A percentile compares a stretch with the other conserved stretches of the same genome.
phyloP scores from a whole-genome alignment of 139 green algal genomes.

The Chlorella sp. region DNA sequence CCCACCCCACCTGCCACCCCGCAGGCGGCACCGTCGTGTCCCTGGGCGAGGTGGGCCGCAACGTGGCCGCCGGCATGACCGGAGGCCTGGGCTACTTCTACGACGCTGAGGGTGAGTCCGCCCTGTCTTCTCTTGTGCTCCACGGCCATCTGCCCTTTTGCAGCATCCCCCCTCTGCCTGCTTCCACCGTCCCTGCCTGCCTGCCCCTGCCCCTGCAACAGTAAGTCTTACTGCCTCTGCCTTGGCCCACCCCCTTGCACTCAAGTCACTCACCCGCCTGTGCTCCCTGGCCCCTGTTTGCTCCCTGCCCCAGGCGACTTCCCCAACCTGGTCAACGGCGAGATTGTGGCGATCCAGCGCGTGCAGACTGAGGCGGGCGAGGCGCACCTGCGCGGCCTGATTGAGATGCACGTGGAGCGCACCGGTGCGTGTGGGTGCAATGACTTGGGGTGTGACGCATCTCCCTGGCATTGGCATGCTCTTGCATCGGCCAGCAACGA shows the following conservation, averaged over 20 bases:
- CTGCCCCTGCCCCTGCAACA: too few relatives aligned
- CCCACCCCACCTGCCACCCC: not conserved
- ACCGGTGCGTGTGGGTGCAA: conserved; percentile 80
- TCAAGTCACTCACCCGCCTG: too few relatives aligned
- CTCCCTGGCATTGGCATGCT: too few relatives aligned
- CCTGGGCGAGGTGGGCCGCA: conserved; percentile 79
- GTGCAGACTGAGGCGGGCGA: conserved; percentile 86
- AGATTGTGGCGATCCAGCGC: conserved; percentile 97
- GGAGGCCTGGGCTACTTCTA: conserved; percentile 98
- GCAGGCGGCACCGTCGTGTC: conserved; percentile 58
- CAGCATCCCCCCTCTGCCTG: not conserved
- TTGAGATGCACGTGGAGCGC: conserved; percentile 84
- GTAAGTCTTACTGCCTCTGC: not conserved
- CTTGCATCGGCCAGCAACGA: too few relatives aligned
- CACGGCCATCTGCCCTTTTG: not conserved
- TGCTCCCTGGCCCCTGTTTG: not conserved
- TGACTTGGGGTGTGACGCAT: too few relatives aligned
- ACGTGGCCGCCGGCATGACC: conserved; percentile 98
- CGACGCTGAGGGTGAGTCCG: conserved; percentile 80
- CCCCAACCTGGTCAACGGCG: conserved; percentile 91
- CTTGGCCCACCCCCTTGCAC: not conserved
- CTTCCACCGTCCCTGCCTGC: not conserved
- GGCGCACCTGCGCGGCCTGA: conserved; percentile 86
- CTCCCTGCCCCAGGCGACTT: conserved; percentile 72
- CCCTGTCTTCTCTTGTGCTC: too few relatives aligned